Evolutionary conservation across 805 yeast species (phyloP).

Genomic region (Kazachstania africana): DNA sequence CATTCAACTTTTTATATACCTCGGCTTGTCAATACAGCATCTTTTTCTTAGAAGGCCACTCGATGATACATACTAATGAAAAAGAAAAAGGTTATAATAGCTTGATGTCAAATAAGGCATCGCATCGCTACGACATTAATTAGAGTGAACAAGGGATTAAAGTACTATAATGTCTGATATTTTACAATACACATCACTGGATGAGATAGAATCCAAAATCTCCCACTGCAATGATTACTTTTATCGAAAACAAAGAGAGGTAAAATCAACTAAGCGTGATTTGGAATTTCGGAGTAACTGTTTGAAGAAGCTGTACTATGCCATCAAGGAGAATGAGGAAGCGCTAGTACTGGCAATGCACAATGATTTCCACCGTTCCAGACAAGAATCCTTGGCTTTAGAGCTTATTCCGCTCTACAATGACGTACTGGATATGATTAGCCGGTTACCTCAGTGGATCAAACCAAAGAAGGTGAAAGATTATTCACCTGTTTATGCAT

Average conservation of each 20-base stretch:
- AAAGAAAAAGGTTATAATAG: too few species aligned
- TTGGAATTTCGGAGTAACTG: conserved; percentile 40
- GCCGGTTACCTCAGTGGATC: conserved; percentile 48
- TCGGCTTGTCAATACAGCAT: too few species aligned
- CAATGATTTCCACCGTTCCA: conserved; percentile 57
- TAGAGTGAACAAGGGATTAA: too few species aligned
- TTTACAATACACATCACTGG: conserved; percentile 8
- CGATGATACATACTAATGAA: too few species aligned
- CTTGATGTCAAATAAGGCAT: too few species aligned
- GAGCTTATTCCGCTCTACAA: conserved; percentile 42
- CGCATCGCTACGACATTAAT: too few species aligned
- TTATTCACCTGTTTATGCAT: conserved; percentile 20
- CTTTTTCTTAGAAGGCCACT: too few species aligned
- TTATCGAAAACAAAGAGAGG: conserved; percentile 8
- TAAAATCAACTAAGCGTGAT: conserved; percentile 11
- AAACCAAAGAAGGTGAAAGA: conserved; percentile 34
- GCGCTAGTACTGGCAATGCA: conserved; percentile 44
- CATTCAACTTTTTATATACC: too few species aligned
- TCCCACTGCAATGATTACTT: conserved; percentile 7
- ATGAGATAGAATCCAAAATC: conserved; percentile 9
- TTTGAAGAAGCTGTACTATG: conserved; percentile 56
- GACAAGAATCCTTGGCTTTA: conserved; percentile 45
- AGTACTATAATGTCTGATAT: background rate
- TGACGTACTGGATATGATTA: conserved; percentile 51
- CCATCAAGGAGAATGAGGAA: conserved; percentile 46